Percentiles rank a stretch among this genome's conserved stretches.
Conservation (phyloP, 352 stramenopile genomes). For the Globisporangium apiculatum region DNA sequence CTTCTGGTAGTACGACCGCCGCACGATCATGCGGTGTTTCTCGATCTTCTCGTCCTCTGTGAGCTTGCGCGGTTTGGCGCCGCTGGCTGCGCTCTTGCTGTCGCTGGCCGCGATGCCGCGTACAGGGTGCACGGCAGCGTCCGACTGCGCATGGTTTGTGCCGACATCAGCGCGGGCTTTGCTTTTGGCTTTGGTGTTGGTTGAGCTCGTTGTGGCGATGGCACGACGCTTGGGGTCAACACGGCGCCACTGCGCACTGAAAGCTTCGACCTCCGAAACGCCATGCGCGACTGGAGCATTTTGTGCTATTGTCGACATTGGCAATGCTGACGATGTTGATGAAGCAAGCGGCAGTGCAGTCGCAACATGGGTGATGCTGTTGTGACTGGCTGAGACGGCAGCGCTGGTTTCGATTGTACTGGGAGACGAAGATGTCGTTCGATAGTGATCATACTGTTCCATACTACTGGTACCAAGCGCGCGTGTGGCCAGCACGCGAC, state of each 20-base stretch:
- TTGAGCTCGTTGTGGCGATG: no score
- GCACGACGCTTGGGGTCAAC: constrained; percentile 1
- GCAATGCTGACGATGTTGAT: no score
- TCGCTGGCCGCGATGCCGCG: not conserved
- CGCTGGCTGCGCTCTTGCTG: not conserved
- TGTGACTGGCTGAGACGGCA: not conserved
- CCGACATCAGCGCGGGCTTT: no score
- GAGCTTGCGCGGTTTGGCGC: constrained; percentile 9
- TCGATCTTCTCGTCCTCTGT: constrained; percentile 32
- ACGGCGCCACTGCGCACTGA: constrained; percentile 8
- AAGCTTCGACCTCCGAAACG: not conserved
- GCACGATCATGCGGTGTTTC: constrained; percentile 48
- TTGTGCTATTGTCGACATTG: not conserved
- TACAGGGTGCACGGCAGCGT: not conserved
- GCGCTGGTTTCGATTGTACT: not conserved
- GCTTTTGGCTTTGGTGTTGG: no score
- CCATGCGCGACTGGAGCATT: not conserved
- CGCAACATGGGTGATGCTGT: no score
- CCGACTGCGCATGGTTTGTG: no score
- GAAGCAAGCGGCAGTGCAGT: no score
- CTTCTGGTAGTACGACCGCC: constrained; percentile 34
- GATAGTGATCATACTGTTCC: constrained; percentile 1
- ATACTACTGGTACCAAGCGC: not conserved
- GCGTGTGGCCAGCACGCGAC: not conserved
- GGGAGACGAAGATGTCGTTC: not conserved